phyloP scores from a whole-genome alignment of 306 rosid species.

The Casuarina equisetifolia region DNA sequence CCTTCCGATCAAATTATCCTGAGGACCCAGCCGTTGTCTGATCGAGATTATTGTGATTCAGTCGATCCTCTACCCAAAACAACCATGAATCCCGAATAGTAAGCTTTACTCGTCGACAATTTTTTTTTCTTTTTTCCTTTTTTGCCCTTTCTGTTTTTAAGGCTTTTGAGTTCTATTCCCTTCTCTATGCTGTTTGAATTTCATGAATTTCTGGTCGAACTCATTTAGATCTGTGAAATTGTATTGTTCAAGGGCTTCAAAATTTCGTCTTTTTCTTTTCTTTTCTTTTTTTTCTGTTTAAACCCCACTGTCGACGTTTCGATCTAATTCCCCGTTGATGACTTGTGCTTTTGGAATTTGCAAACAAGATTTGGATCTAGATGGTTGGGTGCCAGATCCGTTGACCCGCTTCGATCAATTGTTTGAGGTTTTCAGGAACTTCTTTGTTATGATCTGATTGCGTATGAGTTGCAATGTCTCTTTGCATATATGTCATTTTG shows the following conservation, averaged over 20 bases:
- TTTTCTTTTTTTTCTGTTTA: neutral
- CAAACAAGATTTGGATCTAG: neutral
- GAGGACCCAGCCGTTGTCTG: slow-evolving; percentile 17
- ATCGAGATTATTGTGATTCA: slow-evolving; percentile 19
- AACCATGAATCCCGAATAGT: slow-evolving; percentile 98
- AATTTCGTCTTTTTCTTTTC: slow-evolving; percentile 4
- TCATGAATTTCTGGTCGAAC: neutral
- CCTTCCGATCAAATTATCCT: slow-evolving; percentile 31
- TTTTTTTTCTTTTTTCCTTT: neutral
- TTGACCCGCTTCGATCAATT: neutral
- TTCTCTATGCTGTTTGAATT: neutral
- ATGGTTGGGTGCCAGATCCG: neutral
- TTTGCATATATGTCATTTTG: neutral
- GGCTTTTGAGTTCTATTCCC: neutral
- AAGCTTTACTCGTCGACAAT: slow-evolving; percentile 35
- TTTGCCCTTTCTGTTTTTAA: slow-evolving; percentile 11
- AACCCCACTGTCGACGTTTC: neutral
- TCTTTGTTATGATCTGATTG: neutral
- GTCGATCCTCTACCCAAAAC: slow-evolving; percentile 25
- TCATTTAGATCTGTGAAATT: slow-evolving; percentile 41
- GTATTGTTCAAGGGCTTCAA: slow-evolving; percentile 1
- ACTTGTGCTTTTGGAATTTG: neutral
- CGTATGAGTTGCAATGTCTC: neutral
- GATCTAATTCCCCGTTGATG: slow-evolving; percentile 5
- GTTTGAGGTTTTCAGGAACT: neutral